Base-by-base conservation (phyloP, 345 rosid species). In the Populus euphratica region DNA sequence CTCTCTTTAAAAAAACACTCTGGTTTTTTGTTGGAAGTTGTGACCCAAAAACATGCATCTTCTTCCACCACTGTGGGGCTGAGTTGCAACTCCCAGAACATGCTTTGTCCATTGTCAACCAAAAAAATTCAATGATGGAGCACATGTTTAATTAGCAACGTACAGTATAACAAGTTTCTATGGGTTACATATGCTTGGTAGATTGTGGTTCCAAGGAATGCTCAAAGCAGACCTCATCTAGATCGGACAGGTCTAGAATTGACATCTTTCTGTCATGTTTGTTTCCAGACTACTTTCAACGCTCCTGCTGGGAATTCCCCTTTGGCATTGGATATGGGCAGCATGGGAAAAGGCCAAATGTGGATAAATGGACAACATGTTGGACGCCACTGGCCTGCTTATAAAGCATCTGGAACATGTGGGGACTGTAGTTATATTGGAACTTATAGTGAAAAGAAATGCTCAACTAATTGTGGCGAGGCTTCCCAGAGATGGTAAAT, bases 311-410 rank as follows among this genome's bases (percentile, higher is more conserved):
- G 99, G 61, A 81, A 86, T 76, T 74, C 93, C 1, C 99, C 98
- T 0, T 74, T 96, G 88, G 98, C 97, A 81, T 81, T 96, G 63
- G 98, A 96, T 79, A 91, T 96, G 98, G 84, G 81, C 72, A 91
- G 94, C 78, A 96, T 96, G 99, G 92, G 98, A n/a, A 96, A 96
- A 88, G 99, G 99, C 56, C 97, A 96, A 79, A 83, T 90, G 63
- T 96, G 99, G 99, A 89, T 96, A 74, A 96, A 96, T 76, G 99
- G 98, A 69, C 91, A 90, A 83, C 89, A 91, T 75, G 65, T 92
- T 44, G 99, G 99, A 63, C 96, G 99, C 61, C 86, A 92, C 77
- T 93, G 95, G 98, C 97, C 99, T 81, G 96, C 97, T 20, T 93
- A 92, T 43, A 92, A 91, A 80, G 98, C 96, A 47, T 79, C 92